Base-by-base conservation (phyloP, 805 yeast genomes). In the Saccharomycopsis sp. region DNA sequence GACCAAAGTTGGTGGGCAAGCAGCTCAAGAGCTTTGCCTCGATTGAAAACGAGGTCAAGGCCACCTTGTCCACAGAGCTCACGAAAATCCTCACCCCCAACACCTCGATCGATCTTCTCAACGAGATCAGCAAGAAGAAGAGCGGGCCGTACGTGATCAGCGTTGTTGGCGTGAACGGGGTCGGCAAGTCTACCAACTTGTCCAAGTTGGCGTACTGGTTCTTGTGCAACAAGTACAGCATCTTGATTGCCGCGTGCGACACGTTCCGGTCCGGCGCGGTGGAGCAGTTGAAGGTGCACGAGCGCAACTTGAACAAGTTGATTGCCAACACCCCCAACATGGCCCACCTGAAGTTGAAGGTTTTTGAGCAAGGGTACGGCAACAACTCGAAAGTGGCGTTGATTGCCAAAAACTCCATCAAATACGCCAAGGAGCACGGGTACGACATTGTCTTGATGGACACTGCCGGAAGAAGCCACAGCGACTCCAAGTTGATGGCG, bases 211-310 rank as follows among this genome's bases (percentile, higher is more conserved):
- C 96, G 2, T 89, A 84, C 59, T 89, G 98, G 98, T 68, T 89
- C 39, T 63, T 89, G 42, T 96, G 92, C 55, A 89, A 92, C 59
- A 77, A 89, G 55, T 69, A 84, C 58, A 76, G 73, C 50, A 95
- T 89, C 1, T 67, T 89, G 39, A 82, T 89, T 52, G 94, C 95
- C 17, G 98, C 98, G 0, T 89, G 97, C 63, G 98, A 89, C 63
- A 92, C 98, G 0, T 89, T 89, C 64, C 73, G 98, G 61, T 85
- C 96, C 1, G 98, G 98, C 39, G 98, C 98, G 1, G 96, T 89
- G n/a, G 97, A 89, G 59, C 98, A 89, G 62, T 67, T 89, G 46
- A 77, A 92, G 51, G 95, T 88, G 2, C 98, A 89, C 62, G 97
- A 89, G 2, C 78, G 79, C 47, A 84, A 92, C 53, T 65, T 89